Evolutionary conservation across 2,329 filamentous ascomycete species (phyloP), one percentile per base, ranked within the genome.

Genomic region (Dothideomycetidae sp.): DNA sequence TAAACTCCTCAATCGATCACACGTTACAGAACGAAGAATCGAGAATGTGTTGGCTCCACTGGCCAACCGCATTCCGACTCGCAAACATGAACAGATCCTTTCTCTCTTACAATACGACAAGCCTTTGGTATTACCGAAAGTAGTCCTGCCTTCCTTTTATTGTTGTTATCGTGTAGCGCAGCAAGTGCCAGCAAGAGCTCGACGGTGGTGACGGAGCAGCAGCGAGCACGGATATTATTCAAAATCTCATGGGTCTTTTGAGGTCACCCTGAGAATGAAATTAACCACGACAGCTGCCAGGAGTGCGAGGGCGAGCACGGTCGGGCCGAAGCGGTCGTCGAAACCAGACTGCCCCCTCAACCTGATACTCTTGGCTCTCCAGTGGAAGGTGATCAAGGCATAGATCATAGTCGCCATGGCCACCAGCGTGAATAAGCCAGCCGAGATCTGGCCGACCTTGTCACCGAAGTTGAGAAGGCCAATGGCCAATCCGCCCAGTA

Each of bases 401-500:
- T 98, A 98, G 29, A 93, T 65, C 85, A 98, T 94, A 31, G 86
- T 83, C 37, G 81, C 73, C 75, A 98, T 88, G 46, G 88, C 84
- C 39, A 98, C 88, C 49, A 85, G 67, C 1, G 90, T 96, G 66
- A 98, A 98, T 37, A 94, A 69, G 37, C 83, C 86, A 39, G 90
- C 85, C 44, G 80, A 88, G 61, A 96, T 93, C 58, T 90, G 90
- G 51, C 88, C 88, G 39, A 93, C 76, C 46, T 77, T 78, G 62
- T 98, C 90, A 56, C 90, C 90, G 53, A 98, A 98, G 69, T 98
- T 98, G 53, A 98, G 77, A 57, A 98, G 85, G 50, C 90, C 90
- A 50, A 98, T 83, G 48, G 90, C 88, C 35, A 98, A 77, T 46
- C 90, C 90, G 54, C 90, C 90, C 44, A 98, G 81, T 62, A 98